These are phyloP conservation scores for Durusdinium trenchii DNA, from an alignment of 73 alveolate species.

Conservation along the genomic window DNA sequence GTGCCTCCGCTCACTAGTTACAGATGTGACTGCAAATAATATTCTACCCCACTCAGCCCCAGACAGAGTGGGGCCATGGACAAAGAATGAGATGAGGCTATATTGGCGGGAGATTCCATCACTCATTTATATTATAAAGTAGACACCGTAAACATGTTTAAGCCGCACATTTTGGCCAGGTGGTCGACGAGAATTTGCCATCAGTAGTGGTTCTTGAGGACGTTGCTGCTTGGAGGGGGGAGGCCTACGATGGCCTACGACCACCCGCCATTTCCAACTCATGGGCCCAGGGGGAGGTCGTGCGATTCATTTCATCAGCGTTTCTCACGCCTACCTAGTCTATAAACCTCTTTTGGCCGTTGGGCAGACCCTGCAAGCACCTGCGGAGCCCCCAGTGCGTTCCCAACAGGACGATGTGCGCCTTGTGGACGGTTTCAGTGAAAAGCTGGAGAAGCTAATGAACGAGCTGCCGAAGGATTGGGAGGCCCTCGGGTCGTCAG, in stretches of 20 bases:
- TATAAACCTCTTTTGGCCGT: no score
- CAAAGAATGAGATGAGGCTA: no score
- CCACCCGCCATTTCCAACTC: background rate
- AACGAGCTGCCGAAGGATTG: conserved; percentile 74
- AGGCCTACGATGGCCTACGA: background rate
- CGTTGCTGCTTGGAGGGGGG: background rate
- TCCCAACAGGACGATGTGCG: conserved; percentile 79
- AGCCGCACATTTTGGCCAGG: background rate
- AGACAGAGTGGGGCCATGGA: no score
- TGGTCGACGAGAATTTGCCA: conserved; percentile 76
- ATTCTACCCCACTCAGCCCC: no score
- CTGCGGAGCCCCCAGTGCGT: background rate
- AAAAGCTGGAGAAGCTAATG: conserved; percentile 11
- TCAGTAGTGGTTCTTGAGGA: conserved; percentile 78
- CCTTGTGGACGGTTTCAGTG: conserved; percentile 70
- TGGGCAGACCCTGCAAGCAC: background rate
- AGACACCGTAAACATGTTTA: background rate
- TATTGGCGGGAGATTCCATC: no score
- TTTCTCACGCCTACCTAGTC: no score
- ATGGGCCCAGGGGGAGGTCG: background rate
- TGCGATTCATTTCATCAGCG: no score
- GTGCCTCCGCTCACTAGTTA: no score
- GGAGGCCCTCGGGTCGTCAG: conserved; percentile 57
- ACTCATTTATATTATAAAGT: background rate
- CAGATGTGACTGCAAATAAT: no score